Evolutionary conservation across 225 moss, liverwort and hornwort genomes (phyloP), one percentile per base, ranked within the genome.

Genomic region (Physcomitrellopsis africana): DNA sequence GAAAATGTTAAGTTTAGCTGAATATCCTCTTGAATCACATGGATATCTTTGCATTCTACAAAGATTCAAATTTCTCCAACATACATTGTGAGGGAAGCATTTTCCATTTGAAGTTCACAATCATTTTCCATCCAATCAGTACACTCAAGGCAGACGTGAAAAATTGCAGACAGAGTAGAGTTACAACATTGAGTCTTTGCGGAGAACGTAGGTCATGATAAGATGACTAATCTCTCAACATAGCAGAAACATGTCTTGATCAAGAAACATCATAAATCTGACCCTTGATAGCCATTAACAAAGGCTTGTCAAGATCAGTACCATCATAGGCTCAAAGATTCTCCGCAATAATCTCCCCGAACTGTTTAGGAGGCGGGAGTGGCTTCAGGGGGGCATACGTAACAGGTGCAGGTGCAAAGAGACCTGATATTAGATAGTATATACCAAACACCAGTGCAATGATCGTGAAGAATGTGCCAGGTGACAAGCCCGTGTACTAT

Each of bases 241-340:
- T 49, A 49, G 49, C 45, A 7, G 32, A 37, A 37, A 37, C 32
- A 55, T 76, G 86, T 86, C 86, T 78, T 51, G 88, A 88, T 69
- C 86, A 82, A 23, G 88, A 86, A 26, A 88, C 88, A n/a, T 88
- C 88, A 47, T 88, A 88, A 54, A 88, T 83, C 51, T 88, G 86
- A 14, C 22, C 86, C 76, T 86, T 88, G 41, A 88, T 88, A 43
- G 86, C 88, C 88, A 88, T 86, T 72, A 88, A 65, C 27, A 88
- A 73, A 17, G 85, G 88, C 69, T 86, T 88, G 18, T 0, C 59
- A 1, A 2, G 3, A 64, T 86, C 81, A 22, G 23, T 74, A 42
- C 88, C 88, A 48, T 88, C 79, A 24, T 81, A 88, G 65, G 61
- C 62, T 58, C 13, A 76, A 10, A 88, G 83, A 51, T 86, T 76